A percentile compares a stretch with the other conserved stretches of the same genome.
Evolutionary conservation across 352 stramenopile species (phyloP).

Genomic region (Phytopythium ostracodes): DNA sequence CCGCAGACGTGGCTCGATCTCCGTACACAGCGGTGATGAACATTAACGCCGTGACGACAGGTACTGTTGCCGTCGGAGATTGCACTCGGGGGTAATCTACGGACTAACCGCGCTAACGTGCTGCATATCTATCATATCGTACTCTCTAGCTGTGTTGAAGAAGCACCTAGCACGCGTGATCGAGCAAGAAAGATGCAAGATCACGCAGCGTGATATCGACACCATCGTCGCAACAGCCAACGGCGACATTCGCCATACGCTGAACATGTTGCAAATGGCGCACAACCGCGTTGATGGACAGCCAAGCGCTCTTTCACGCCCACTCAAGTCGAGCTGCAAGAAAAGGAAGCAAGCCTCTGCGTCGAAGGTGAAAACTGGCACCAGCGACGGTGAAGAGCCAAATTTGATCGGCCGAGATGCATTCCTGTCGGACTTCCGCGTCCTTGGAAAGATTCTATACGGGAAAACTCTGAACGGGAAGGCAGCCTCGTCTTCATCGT

Average conservation of each 20-base stretch:
- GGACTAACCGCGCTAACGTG: neutral
- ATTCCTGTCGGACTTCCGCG: conserved; percentile 80
- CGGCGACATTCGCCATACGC: conserved; percentile 74
- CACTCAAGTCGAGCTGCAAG: conserved; percentile 7
- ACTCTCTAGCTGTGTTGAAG: conserved; percentile 51
- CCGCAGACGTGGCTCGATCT: conserved; percentile 57
- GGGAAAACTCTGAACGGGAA: conserved; percentile 42
- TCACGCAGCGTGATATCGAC: conserved; percentile 28
- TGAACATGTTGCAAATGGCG: conserved; percentile 71
- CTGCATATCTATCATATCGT: neutral
- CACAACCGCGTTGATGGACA: conserved; percentile 11
- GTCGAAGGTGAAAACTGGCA: neutral
- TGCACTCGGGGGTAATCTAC: neutral
- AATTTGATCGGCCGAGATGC: conserved; percentile 35
- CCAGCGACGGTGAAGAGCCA: conserved; percentile 6
- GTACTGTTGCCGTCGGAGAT: conserved; percentile 16
- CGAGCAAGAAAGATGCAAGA: conserved; percentile 23
- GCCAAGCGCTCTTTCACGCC: neutral
- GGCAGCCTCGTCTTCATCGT: neutral
- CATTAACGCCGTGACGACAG: conserved; percentile 74
- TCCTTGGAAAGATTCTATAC: conserved; percentile 77
- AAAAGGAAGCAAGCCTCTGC: neutral
- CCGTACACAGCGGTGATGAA: conserved; percentile 66
- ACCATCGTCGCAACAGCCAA: conserved; percentile 57
- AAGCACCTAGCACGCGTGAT: conserved; percentile 52